These are phyloP conservation scores for Trichomonascaceae sp. DNA, from an alignment of 1,139 yeast species.

Conservation along the genomic window DNA sequence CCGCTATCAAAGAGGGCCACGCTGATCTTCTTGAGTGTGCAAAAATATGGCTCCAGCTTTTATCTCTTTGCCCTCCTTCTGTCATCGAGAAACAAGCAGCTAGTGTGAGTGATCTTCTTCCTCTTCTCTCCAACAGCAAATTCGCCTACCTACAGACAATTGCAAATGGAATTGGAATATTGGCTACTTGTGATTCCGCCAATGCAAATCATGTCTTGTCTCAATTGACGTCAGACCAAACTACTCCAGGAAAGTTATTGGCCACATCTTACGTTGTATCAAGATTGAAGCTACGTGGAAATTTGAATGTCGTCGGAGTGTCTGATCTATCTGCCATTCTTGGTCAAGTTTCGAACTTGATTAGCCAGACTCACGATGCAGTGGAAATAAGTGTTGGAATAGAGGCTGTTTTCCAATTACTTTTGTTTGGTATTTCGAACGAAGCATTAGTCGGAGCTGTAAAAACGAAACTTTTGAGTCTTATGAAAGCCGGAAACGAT, in stretches of 20 bases:
- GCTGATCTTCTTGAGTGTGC: conserved; percentile 21
- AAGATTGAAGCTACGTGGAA: conserved; percentile 15
- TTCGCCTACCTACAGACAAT: conserved; percentile 27
- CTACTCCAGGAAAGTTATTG: conserved; percentile 1
- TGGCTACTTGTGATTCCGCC: conserved; percentile 43
- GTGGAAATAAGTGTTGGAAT: conserved; percentile 33
- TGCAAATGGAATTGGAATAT: conserved; percentile 49
- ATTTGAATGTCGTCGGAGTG: background rate
- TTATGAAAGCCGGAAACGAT: conserved; percentile 57
- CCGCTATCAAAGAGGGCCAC: conserved; percentile 31
- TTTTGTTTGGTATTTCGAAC: conserved; percentile 49
- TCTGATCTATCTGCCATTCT: background rate
- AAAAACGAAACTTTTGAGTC: conserved; percentile 26
- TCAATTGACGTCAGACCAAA: background rate
- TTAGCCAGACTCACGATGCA: conserved; percentile 12
- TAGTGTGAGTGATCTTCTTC: conserved; percentile 11
- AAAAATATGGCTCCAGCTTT: conserved; percentile 23
- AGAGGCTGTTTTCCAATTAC: conserved; percentile 49
- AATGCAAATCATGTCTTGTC: background rate
- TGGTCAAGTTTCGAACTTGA: conserved; percentile 5
- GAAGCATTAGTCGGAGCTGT: conserved; percentile 33
- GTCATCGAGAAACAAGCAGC: conserved; percentile 18
- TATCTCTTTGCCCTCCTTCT: conserved; percentile 25
- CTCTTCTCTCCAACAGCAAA: conserved; percentile 11
- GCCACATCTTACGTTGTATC: conserved; percentile 10